Conservation (phyloP, 768 basidiomycete genomes). For the Podaxis sp. region DNA sequence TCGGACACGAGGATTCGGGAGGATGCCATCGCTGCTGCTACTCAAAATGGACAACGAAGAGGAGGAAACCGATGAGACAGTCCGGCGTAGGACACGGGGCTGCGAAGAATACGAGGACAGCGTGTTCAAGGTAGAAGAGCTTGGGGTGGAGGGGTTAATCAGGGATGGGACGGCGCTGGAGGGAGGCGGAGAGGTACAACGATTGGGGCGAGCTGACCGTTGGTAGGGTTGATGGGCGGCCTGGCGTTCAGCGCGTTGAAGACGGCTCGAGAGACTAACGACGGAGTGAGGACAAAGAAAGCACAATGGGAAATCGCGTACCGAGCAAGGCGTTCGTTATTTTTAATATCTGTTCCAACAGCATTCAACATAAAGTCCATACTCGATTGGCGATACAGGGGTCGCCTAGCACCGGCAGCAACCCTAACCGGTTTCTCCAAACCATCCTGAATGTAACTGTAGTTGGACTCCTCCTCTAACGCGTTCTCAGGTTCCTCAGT, state of each 20-base stretch:
- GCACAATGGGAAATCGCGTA: constrained; percentile 33
- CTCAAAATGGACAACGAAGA: constrained; percentile 42
- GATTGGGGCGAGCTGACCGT: constrained; percentile 33
- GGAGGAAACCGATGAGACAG: constrained; percentile 45
- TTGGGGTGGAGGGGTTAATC: constrained; percentile 59
- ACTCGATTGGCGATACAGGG: constrained; percentile 78
- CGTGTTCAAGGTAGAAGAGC: constrained; percentile 62
- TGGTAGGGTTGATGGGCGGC: constrained; percentile 61
- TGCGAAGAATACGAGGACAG: constrained; percentile 40
- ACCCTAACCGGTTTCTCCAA: constrained; percentile 26
- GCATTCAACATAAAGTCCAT: constrained; percentile 80
- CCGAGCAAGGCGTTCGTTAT: constrained; percentile 61
- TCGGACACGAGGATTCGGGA: constrained; percentile 50
- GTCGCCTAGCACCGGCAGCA: constrained; percentile 38
- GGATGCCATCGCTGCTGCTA: constrained; percentile 32
- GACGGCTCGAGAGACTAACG: constrained; percentile 59
- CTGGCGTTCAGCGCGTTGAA: constrained; percentile 65
- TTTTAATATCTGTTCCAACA: constrained; percentile 40
- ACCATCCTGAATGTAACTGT: constrained; percentile 29
- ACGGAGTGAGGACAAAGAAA: neutral
- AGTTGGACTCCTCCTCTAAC: constrained; percentile 28
- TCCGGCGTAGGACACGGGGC: constrained; percentile 41
- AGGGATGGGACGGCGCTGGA: constrained; percentile 39
- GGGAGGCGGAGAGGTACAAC: constrained; percentile 42
- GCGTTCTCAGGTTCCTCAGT: constrained; percentile 51